These are phyloP conservation scores for Boletus reticuloceps DNA, from an alignment of 768 basidiomycete species.

Conservation along the genomic window DNA sequence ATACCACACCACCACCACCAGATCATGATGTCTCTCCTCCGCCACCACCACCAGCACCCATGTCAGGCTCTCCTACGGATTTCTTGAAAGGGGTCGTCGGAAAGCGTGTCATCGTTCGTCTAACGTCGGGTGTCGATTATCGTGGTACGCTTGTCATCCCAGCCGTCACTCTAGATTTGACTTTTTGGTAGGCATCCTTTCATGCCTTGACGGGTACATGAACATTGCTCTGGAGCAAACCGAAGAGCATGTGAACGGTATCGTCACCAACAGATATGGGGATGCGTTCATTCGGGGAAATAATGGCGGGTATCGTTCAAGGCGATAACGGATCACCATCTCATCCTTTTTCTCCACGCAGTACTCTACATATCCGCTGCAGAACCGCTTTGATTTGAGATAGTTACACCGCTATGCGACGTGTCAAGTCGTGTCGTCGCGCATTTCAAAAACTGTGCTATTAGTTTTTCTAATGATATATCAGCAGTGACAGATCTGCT, in stretches of 20 bases:
- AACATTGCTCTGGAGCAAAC: slow-evolving; percentile 98
- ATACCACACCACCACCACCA: slow-evolving; percentile 36
- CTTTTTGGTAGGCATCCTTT: slow-evolving; percentile 68
- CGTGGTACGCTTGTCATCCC: slow-evolving; percentile 52
- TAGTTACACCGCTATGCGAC: not conserved
- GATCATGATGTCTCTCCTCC: slow-evolving; percentile 44
- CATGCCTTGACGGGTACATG: slow-evolving; percentile 98
- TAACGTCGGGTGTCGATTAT: slow-evolving; percentile 93
- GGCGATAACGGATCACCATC: not conserved
- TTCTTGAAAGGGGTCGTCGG: slow-evolving; percentile 96
- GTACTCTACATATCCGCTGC: slow-evolving; percentile 80
- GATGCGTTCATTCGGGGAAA: slow-evolving; percentile 96
- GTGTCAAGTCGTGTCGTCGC: too few relatives aligned
- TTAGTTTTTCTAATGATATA: too few relatives aligned
- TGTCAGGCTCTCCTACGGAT: slow-evolving; percentile 84
- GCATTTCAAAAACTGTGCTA: too few relatives aligned
- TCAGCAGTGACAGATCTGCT: too few relatives aligned
- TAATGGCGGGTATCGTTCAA: slow-evolving; percentile 57
- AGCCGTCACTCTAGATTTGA: not conserved
- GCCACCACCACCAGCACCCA: slow-evolving; percentile 43
- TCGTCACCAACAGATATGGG: slow-evolving; percentile 86
- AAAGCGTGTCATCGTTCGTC: slow-evolving; percentile 89
- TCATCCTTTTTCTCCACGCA: slow-evolving; percentile 27
- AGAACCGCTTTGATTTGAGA: slow-evolving; percentile 45
- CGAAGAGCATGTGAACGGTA: slow-evolving; percentile 89